Percentiles rank a stretch among this genome's conserved stretches.
Evolutionary conservation across 345 rosid species (phyloP).

Genomic region (Raphanus sativus): DNA sequence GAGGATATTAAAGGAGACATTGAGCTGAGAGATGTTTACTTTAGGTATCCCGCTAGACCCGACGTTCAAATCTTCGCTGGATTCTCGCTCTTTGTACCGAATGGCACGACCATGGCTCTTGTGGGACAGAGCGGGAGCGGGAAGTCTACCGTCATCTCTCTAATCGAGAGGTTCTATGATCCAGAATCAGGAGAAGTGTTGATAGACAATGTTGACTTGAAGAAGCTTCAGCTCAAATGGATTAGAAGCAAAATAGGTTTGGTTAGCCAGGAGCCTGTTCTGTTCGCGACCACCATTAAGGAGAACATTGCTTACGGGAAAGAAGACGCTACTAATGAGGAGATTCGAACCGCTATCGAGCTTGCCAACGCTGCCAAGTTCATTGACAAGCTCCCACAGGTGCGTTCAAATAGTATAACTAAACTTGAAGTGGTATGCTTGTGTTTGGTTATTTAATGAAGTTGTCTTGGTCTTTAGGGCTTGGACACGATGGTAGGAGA

Average conservation of each 20-base stretch:
- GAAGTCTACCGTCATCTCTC: conserved; percentile 72
- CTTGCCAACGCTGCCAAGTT: conserved; percentile 30
- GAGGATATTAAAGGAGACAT: conserved; percentile 50
- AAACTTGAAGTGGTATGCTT: neutral
- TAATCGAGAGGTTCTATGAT: conserved; percentile 77
- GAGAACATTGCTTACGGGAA: conserved; percentile 51
- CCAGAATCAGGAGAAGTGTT: conserved; percentile 51
- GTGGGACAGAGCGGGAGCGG: conserved; percentile 69
- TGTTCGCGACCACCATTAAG: conserved; percentile 47
- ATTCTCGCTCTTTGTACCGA: conserved; percentile 45
- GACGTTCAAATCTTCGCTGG: conserved; percentile 61
- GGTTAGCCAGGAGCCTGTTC: conserved; percentile 54
- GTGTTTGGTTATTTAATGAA: neutral
- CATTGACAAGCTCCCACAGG: conserved; percentile 35
- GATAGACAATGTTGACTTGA: conserved; percentile 45
- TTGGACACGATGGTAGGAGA: conserved; percentile 88
- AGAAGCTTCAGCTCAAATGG: conserved; percentile 49
- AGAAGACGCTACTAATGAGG: conserved; percentile 26
- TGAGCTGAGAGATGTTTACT: conserved; percentile 46
- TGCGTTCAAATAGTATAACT: neutral
- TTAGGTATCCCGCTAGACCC: conserved; percentile 54
- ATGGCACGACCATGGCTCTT: conserved; percentile 45
- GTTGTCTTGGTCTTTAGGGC: conserved; percentile 42
- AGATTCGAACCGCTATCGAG: conserved; percentile 36
- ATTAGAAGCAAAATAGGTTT: conserved; percentile 49